These are phyloP conservation scores for Aspergillus tubingensis DNA, from an alignment of 2,329 filamentous ascomycete species.

Conservation along the genomic window DNA sequence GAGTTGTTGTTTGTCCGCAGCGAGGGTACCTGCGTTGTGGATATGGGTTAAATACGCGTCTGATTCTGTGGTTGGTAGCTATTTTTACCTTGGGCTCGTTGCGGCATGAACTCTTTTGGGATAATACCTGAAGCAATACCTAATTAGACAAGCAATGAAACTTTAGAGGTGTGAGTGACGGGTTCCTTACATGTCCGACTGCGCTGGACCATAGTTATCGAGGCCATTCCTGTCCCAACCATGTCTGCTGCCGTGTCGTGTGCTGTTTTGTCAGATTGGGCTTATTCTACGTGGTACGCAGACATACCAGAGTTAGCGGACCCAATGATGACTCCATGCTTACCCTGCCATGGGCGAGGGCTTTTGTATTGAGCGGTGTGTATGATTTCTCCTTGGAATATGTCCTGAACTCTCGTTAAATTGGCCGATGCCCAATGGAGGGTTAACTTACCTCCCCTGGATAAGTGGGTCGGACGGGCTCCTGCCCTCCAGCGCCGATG, in stretches of 20 bases:
- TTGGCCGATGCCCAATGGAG: conserved; percentile 38
- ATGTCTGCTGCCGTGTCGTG: conserved; percentile 55
- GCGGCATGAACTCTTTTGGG: not conserved
- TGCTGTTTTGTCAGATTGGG: not conserved
- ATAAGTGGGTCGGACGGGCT: not conserved
- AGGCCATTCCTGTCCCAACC: conserved; percentile 42
- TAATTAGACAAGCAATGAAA: not conserved
- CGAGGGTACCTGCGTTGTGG: conserved; percentile 25
- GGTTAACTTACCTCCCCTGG: not conserved
- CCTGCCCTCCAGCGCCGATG: not conserved
- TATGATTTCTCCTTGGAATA: conserved; percentile 25
- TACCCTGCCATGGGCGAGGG: conserved; percentile 35
- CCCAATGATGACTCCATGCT: conserved; percentile 50
- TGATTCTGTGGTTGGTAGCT: no score
- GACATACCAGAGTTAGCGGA: conserved; percentile 48
- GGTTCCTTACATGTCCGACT: conserved; percentile 33
- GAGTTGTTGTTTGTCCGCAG: conserved; percentile 28
- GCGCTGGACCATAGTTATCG: conserved; percentile 52
- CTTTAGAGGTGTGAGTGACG: not conserved
- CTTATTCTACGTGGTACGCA: conserved; percentile 2
- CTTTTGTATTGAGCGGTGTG: conserved; percentile 15
- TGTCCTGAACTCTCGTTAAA: conserved; percentile 35
- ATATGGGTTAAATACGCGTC: not conserved
- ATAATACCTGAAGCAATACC: not conserved
- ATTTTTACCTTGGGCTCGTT: not conserved